Evolutionary conservation across 768 basidiomycete genomes (phyloP).

Genomic region (Tulasnella sp.): DNA sequence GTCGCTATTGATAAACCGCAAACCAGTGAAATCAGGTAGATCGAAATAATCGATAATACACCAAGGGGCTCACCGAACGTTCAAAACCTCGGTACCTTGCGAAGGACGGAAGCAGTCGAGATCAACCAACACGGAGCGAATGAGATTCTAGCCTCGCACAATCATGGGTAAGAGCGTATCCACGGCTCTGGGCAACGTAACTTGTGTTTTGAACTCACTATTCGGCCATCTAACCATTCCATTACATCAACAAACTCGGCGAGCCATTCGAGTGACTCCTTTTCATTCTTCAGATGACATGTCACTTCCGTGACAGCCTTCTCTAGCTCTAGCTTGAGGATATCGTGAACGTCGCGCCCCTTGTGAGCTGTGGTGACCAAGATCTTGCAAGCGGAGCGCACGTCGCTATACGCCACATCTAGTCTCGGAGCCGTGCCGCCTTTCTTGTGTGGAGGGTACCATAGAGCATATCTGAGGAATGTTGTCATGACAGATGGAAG

Average conservation of each 20-base stretch:
- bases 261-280: conserved; percentile 45
- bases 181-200: conserved; percentile 13
- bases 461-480: neutral
- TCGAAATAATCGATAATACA: neutral
- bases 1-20: conserved; percentile 27
- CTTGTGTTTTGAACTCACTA: conserved; percentile 51
- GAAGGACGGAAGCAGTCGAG: conserved; percentile 57
- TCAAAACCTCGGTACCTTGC: conserved; percentile 30
- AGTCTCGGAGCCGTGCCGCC: neutral
- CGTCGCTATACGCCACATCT: neutral
- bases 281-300: conserved; percentile 12
- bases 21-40: neutral
- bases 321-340: conserved; percentile 51
- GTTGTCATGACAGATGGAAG: neutral
- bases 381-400: conserved; percentile 22
- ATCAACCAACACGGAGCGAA: conserved; percentile 57
- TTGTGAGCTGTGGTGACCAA: conserved; percentile 28
- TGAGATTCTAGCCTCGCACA: conserved; percentile 34
- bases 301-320: conserved; percentile 34
- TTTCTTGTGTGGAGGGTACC: neutral
- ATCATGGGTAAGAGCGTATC: neutral
- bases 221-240: conserved; percentile 52
- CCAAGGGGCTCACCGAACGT: conserved; percentile 31
- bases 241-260: conserved; percentile 43
- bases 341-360: conserved; percentile 50